Conservation (phyloP, 495 filamentous ascomycete species). For the Penicillium paradoxum region DNA sequence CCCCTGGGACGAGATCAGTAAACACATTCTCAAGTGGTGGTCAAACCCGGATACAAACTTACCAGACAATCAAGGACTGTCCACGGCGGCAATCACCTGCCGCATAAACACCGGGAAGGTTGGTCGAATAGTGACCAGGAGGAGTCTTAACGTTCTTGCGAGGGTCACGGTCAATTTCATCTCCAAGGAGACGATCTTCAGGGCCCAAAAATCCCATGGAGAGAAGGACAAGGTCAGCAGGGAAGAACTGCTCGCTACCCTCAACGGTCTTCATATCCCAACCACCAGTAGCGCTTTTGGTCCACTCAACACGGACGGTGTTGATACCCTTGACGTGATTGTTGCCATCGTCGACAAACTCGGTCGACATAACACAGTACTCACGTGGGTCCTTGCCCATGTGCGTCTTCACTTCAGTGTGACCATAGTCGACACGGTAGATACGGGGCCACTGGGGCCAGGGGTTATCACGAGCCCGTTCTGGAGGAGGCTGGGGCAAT, state of each 20-base stretch:
- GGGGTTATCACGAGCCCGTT: conserved; percentile 94
- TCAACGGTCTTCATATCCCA: conserved; percentile 99
- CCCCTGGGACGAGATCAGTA: conserved; percentile 54
- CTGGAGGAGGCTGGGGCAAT: conserved; percentile 86
- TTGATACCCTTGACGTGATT: conserved; percentile 96
- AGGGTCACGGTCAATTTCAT: conserved; percentile 83
- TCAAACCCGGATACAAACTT: conserved; percentile 34
- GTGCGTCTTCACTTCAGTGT: conserved; percentile 94
- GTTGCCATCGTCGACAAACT: conserved; percentile 88
- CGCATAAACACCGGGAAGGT: conserved; percentile 84
- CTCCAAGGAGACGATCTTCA: conserved; percentile 82
- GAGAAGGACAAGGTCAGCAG: conserved; percentile 89
- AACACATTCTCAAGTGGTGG: background rate
- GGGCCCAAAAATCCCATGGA: conserved; percentile 99
- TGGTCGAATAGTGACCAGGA: conserved; percentile 83
- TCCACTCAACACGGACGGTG: conserved; percentile 96
- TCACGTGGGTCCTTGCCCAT: conserved; percentile 97
- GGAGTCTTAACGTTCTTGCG: conserved; percentile 98
- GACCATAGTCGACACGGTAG: conserved; percentile 97
- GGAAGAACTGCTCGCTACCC: conserved; percentile 94
- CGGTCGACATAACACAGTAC: conserved; percentile 98
- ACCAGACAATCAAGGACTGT: conserved; percentile 97
- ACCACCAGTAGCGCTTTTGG: conserved; percentile 79
- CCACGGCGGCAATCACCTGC: conserved; percentile 96
- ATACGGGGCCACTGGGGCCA: conserved; percentile 99